Base-by-base conservation (phyloP, 768 basidiomycete species). In the Trametes gibbosa region DNA sequence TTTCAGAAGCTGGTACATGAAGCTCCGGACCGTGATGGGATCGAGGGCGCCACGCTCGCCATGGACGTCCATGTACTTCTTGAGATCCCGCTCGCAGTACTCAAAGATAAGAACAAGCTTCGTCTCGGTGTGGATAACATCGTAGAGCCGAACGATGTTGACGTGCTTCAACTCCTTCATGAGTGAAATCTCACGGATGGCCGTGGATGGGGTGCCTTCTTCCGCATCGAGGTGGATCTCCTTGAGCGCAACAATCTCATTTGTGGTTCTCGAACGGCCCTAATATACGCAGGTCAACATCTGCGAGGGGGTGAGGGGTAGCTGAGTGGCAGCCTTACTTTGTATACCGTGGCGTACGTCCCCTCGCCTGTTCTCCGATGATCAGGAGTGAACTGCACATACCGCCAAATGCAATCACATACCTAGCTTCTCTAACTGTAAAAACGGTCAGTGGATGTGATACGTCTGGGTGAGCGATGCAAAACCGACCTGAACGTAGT, bases 101-200 rank as follows among this genome's bases (percentile, higher is more conserved):
- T 99, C 97, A 74, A 98, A 99, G 65, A 99, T 95, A 58, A 99
- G 89, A 63, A 98, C 91, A 49, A 99, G 87, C 67, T 98, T 98
- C 8, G 92, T 91, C 75, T 99, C 97, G 17, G 95, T 98, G 74
- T 99, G 97, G 63, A 98, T 98, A 49, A 99, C 97, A 73, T 98
- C 97, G 78, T 98, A 89, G 19, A 99, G 84, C 68, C 97, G 87
- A 70, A 99, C 93, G 70, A 99, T 96, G 77, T 99, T 99, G 78
- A 92, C 87, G 68, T 99, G 97, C 74, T 97, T 97, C 69, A 99
- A 87, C 72, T 99, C 97, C 73, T 99, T 98, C 95, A 98, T 98
- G 65, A 98, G 83, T 41, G 92, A 95, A 68, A 99, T 98, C 80
- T 99, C 97, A 47, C 97, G 89, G 72, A 99, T 99, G 54, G 97